Conservation (phyloP, 108 stramenopile genomes). For the Stephanodiscus minutulus region DNA sequence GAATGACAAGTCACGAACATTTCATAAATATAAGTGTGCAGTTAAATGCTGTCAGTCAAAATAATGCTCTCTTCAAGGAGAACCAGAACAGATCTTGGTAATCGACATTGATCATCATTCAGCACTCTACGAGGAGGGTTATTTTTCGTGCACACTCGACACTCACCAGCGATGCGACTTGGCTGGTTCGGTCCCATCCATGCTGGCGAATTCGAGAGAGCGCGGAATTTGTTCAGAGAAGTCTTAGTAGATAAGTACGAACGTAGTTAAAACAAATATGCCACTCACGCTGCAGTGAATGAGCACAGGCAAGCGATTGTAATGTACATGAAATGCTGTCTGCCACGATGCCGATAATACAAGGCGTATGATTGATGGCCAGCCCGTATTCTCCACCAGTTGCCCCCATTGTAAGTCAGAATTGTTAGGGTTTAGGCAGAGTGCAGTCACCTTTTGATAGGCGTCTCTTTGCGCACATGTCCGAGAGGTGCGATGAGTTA, state of each 20-base stretch:
- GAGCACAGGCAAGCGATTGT: slow-evolving; percentile 86
- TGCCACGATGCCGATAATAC: slow-evolving; percentile 89
- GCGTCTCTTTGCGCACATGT: slow-evolving; percentile 53
- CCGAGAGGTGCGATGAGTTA: neutral
- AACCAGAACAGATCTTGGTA: too few species aligned
- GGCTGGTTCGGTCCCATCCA: slow-evolving; percentile 99
- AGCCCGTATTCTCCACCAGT: slow-evolving; percentile 89
- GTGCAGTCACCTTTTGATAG: slow-evolving; percentile 69
- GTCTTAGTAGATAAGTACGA: neutral
- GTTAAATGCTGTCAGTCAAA: too few species aligned
- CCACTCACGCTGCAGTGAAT: slow-evolving; percentile 87
- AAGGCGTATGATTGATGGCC: slow-evolving; percentile 87
- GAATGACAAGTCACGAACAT: too few species aligned
- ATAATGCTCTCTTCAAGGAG: too few species aligned
- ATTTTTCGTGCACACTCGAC: too few species aligned
- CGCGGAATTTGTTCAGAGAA: neutral
- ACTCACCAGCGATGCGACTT: slow-evolving; percentile 62
- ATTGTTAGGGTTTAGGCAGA: slow-evolving; percentile 55
- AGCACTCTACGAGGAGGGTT: too few species aligned
- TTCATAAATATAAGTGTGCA: too few species aligned
- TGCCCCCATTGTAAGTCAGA: slow-evolving; percentile 75
- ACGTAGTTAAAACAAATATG: neutral
- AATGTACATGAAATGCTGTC: slow-evolving; percentile 86
- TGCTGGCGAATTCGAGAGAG: slow-evolving; percentile 42
- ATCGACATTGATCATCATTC: too few species aligned